Evolutionary conservation across 2,329 filamentous ascomycete species (phyloP).

Genomic region (Zasmidium citrigriseum): DNA sequence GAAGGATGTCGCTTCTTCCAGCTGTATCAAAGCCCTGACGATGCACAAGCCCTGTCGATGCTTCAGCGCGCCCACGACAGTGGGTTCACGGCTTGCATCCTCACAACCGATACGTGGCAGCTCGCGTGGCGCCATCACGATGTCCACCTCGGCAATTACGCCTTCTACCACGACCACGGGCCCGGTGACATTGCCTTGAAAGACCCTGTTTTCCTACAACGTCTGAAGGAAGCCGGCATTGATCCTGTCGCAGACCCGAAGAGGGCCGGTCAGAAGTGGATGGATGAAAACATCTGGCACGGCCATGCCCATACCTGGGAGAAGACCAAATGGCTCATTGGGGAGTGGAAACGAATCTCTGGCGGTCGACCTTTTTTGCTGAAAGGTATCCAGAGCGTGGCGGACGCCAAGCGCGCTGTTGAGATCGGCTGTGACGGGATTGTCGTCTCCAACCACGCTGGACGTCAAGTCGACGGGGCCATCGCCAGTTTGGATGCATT

Average conservation of each 20-base stretch:
- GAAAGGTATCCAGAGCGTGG: constrained; percentile 70
- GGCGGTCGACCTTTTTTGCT: constrained; percentile 61
- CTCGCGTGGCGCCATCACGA: constrained; percentile 64
- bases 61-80: constrained; percentile 56
- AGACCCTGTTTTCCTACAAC: constrained; percentile 61
- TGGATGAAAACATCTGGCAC: constrained; percentile 66
- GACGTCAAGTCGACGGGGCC: constrained; percentile 64
- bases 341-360: constrained; percentile 56
- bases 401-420: constrained; percentile 63
- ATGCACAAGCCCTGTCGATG: constrained; percentile 59
- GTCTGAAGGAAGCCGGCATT: constrained; percentile 54
- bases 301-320: constrained; percentile 65
- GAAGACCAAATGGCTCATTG: constrained; percentile 65
- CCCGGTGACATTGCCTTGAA: constrained; percentile 59
- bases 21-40: constrained; percentile 65
- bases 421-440: constrained; percentile 66
- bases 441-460: constrained; percentile 71
- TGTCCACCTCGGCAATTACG: constrained; percentile 58
- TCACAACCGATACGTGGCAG: constrained; percentile 66
- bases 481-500: constrained; percentile 61
- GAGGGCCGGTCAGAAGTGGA: constrained; percentile 61
- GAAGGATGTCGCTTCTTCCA: constrained; percentile 59
- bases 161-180: constrained; percentile 63
- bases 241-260: constrained; percentile 55
- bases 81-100: constrained; percentile 60